These are phyloP conservation scores for Rhodotorula graminis DNA, from an alignment of 768 basidiomycete genomes.

Conservation along the genomic window DNA sequence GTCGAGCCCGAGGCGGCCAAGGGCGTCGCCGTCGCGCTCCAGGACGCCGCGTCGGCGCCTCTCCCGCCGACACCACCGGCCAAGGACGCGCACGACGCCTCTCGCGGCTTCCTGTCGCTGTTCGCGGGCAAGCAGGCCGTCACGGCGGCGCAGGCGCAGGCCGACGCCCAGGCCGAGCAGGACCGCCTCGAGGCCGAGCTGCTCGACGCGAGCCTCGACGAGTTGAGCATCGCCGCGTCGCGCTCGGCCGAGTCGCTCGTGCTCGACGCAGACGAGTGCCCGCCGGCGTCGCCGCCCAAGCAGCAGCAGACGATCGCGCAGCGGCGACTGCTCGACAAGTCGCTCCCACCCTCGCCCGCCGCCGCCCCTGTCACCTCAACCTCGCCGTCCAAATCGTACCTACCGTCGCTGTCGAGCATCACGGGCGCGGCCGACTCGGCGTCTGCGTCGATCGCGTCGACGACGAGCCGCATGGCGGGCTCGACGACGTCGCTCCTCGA, in stretches of 20 bases:
- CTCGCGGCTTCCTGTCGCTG: conserved; percentile 2
- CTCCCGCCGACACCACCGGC: not conserved
- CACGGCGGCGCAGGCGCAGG: not conserved
- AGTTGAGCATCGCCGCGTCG: not conserved
- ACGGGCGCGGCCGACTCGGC: not conserved
- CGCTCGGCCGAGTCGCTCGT: not conserved
- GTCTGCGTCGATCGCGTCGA: conserved; percentile 1
- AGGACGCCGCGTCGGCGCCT: not conserved
- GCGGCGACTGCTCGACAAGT: not conserved
- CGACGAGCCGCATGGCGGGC: not conserved
- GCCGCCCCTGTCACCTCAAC: not conserved
- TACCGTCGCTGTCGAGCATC: not conserved
- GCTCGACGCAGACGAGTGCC: conserved; percentile 1
- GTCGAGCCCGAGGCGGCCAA: conserved; percentile 13
- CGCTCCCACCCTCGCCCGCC: conserved; percentile 4
- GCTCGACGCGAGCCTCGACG: conserved; percentile 18
- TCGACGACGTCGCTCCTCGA: conserved; percentile 14
- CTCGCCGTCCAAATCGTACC: not conserved
- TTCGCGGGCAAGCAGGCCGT: conserved; percentile 26
- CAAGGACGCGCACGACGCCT: not conserved
- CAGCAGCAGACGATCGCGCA: not conserved
- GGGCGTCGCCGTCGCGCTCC: no score
- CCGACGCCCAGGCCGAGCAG: not conserved
- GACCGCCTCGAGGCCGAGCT: conserved; percentile 20
- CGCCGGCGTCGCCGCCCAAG: not conserved